These are phyloP conservation scores for Arthroderma sp. DNA, from an alignment of 2,329 filamentous ascomycete species.

Conservation along the genomic window DNA sequence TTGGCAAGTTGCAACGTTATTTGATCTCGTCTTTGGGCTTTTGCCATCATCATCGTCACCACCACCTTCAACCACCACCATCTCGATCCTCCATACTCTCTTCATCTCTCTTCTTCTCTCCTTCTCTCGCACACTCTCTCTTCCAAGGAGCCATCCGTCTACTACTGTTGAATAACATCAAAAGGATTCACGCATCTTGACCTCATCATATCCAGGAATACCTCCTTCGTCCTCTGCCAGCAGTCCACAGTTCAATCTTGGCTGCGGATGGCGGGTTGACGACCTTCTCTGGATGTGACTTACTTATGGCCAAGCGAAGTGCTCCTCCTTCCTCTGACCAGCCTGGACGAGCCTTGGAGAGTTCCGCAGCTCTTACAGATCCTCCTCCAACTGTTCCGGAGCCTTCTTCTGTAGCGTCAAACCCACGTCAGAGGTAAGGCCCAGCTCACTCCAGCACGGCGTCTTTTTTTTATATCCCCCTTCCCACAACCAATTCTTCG, in stretches of 20 bases:
- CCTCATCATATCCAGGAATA: background rate
- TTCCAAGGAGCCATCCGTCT: too few species aligned
- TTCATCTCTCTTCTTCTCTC: background rate
- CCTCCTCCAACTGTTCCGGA: conserved; percentile 16
- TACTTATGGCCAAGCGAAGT: conserved; percentile 37
- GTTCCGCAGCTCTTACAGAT: conserved; percentile 21
- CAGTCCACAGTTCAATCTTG: conserved; percentile 10
- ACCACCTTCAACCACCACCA: background rate
- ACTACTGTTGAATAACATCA: background rate
- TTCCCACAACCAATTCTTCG: background rate
- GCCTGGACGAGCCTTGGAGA: conserved; percentile 20
- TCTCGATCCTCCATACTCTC: background rate
- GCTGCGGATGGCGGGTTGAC: conserved; percentile 33
- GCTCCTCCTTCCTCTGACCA: conserved; percentile 28
- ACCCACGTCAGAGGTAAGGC: conserved; percentile 25
- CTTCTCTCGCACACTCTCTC: background rate
- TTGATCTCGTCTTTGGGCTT: background rate
- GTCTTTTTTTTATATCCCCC: conserved; percentile 6
- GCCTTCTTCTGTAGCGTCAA: conserved; percentile 15
- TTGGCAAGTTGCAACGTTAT: background rate
- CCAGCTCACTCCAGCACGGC: conserved; percentile 9
- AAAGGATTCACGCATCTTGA: background rate
- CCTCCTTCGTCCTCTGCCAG: conserved; percentile 6
- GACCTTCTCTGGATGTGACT: conserved; percentile 15
- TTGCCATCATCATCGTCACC: background rate